Evolutionary conservation across 768 basidiomycete species (phyloP), one percentile per base, ranked within the genome.

Genomic region (Pisolithus albus): DNA sequence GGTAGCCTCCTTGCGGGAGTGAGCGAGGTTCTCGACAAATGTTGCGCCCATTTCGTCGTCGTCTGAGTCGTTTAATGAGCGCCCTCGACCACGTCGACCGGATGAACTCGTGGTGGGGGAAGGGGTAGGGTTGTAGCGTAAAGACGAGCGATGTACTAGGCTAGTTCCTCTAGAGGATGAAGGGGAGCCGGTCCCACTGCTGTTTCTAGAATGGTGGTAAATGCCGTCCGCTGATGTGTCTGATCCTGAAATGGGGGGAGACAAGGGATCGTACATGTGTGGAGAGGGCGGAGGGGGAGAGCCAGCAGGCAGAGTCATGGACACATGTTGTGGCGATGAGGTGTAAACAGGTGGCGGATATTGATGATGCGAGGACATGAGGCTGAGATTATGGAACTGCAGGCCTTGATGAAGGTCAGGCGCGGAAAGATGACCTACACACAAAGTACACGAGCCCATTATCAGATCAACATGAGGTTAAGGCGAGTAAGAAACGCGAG

Each of bases 241-340:
- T 73, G 88, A 90, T 73, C 88, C 88, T 75, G 88, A 90, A 65
- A 88, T 76, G 72, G 85, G 86, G 66, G 88, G 88, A 51, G 87
- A 88, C 61, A 89, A 74, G 66, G 88, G 83, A 73, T 87, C 86
- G 70, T 90, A 89, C 72, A 86, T 79, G 73, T 84, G 79, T 69
- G 86, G 81, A 56, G 84, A 84, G 59, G 83, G 80, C 61, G 83
- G 83, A 64, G 88, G 84, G 64, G 88, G 85, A 60, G 88, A 71
- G 62, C 70, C 82, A 62, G 76, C 73, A 70, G 81, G 72, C 67
- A 84, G 70, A 52, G 76, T 80, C 75, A 84, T 74, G 65, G 64
- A 67, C 62, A 78, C 83, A 84, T 85, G 84, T 77, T 82, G 85
- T 74, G 79, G 76, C 70, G 70, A 68, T 67, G 70, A 71, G 15